A percentile compares a stretch with the other conserved stretches of the same genome.
phyloP scores from a whole-genome alignment of 257 asterid genomes.

The Capsicum pubescens region DNA sequence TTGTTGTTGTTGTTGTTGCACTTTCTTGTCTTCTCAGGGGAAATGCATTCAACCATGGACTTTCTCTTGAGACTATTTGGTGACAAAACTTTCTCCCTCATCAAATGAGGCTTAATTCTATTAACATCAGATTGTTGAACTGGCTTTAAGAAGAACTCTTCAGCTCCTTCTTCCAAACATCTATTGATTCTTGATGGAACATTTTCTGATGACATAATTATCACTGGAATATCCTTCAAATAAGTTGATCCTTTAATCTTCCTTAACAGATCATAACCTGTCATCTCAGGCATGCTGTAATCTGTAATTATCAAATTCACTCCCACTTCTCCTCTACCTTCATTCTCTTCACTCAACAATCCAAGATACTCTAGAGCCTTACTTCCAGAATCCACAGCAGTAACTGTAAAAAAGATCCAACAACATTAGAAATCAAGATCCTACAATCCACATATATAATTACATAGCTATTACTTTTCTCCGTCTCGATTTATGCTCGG shows the following conservation, averaged over 20 bases:
- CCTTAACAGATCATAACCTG: slow-evolving; percentile 33
- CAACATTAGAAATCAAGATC: slow-evolving; percentile 8
- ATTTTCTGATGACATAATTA: slow-evolving; percentile 71
- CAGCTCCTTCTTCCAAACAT: slow-evolving; percentile 58
- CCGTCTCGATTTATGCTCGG: no score
- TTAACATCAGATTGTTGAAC: slow-evolving; percentile 62
- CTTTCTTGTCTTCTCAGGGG: slow-evolving; percentile 45
- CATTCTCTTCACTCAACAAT: slow-evolving; percentile 41
- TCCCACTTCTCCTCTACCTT: slow-evolving; percentile 20
- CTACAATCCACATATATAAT: not conserved
- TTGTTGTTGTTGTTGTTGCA: not conserved
- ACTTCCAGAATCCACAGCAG: slow-evolving; percentile 66
- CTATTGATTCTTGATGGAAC: slow-evolving; percentile 61
- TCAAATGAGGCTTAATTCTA: slow-evolving; percentile 50
- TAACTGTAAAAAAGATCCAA: slow-evolving; percentile 43
- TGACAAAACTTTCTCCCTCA: slow-evolving; percentile 25
- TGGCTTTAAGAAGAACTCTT: slow-evolving; percentile 45
- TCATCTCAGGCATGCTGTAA: slow-evolving; percentile 36
- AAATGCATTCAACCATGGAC: slow-evolving; percentile 41
- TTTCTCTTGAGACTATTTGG: slow-evolving; percentile 34
- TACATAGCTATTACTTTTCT: no score
- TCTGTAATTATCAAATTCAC: slow-evolving; percentile 35
- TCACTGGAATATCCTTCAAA: slow-evolving; percentile 63
- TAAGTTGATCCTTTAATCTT: slow-evolving; percentile 41
- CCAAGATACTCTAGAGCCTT: slow-evolving; percentile 66